A percentile compares a stretch with the other conserved stretches of the same genome.
Evolutionary conservation across 2,329 filamentous ascomycete genomes (phyloP).

Genomic region (Cladophialophora carrionii): DNA sequence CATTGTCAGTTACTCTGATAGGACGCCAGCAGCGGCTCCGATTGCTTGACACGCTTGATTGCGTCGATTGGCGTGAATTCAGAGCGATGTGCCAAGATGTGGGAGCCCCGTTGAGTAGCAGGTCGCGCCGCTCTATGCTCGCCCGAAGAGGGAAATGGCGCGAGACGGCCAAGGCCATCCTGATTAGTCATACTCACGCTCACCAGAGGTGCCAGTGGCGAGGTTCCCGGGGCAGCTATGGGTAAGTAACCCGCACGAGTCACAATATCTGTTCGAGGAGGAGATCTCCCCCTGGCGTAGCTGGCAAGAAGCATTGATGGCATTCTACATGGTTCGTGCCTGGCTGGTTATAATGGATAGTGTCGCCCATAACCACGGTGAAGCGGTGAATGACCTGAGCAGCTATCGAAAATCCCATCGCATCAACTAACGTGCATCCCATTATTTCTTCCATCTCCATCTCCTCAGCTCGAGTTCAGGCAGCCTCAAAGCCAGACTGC

Average conservation of each 20-base stretch:
- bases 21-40: too few species aligned
- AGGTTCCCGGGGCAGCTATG: too few species aligned
- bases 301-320: neutral
- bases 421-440: neutral
- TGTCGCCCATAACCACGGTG: neutral
- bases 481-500: slow-evolving; percentile 71
- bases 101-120: too few species aligned
- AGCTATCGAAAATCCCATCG: neutral
- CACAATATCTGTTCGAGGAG: too few species aligned
- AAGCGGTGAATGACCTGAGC: neutral
- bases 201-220: too few species aligned
- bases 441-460: slow-evolving; percentile 1
- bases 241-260: too few species aligned
- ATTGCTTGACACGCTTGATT: too few species aligned
- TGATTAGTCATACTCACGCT: too few species aligned
- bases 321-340: neutral
- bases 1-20: neutral
- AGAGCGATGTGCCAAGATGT: neutral
- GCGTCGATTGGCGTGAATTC: neutral
- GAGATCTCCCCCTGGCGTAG: too few species aligned
- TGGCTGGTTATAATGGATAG: neutral
- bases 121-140: too few species aligned
- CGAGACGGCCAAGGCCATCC: too few species aligned
- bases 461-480: slow-evolving; percentile 28
- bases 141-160: too few species aligned